Conservation (phyloP, 2,329 filamentous ascomycete genomes). For the Fusarium compactum region DNA sequence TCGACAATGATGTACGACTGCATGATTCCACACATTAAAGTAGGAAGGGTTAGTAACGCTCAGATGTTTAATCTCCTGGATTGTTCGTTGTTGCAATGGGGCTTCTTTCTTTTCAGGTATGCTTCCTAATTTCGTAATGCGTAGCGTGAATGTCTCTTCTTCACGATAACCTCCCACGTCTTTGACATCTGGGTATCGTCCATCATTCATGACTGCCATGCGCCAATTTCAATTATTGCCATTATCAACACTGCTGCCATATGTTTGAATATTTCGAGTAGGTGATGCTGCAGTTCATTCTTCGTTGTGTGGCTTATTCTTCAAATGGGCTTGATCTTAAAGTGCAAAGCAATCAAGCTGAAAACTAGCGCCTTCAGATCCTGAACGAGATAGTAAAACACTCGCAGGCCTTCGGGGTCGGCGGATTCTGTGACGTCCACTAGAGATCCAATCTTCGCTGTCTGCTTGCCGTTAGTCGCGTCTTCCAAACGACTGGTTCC, state of each 20-base stretch:
- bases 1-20: neutral
- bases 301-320: neutral
- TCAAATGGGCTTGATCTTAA: slow-evolving; percentile 90
- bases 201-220: neutral
- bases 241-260: neutral
- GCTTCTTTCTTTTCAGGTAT: neutral
- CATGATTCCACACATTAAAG: neutral
- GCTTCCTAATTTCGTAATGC: slow-evolving; percentile 10
- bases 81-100: neutral
- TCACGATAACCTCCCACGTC: slow-evolving; percentile 13
- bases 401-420: slow-evolving; percentile 93
- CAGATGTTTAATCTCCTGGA: neutral
- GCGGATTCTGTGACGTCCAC: slow-evolving; percentile 97
- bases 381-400: slow-evolving; percentile 99
- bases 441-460: slow-evolving; percentile 96
- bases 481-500: neutral
- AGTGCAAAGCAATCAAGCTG: slow-evolving; percentile 94
- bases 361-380: slow-evolving; percentile 97
- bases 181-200: slow-evolving; percentile 38
- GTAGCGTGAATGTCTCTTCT: slow-evolving; percentile 9
- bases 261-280: slow-evolving; percentile 3
- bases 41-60: neutral
- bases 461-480: slow-evolving; percentile 65
- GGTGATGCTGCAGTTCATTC: slow-evolving; percentile 14
- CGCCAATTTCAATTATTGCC: slow-evolving; percentile 2